A percentile compares a stretch with the other conserved stretches of the same genome.
Evolutionary conservation across 768 basidiomycete species (phyloP).

Genomic region (Russula foetens): DNA sequence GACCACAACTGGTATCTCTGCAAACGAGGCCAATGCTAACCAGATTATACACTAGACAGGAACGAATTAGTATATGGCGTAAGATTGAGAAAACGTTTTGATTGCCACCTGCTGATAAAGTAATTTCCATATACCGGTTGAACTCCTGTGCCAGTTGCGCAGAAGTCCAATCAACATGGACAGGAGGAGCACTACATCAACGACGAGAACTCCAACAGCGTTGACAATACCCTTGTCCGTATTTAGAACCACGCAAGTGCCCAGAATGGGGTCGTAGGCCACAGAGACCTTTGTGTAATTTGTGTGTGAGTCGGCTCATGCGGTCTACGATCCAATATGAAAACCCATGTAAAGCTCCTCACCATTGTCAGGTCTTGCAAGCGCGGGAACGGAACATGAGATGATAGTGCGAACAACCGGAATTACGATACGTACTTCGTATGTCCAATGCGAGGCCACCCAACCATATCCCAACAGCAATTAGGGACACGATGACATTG

Average conservation of each 20-base stretch:
- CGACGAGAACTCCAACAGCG: background rate
- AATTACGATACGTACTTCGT: background rate
- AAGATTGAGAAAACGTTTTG: background rate
- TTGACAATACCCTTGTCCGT: background rate
- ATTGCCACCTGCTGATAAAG: constrained; percentile 10
- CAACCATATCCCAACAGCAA: background rate
- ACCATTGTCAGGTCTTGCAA: constrained; percentile 1
- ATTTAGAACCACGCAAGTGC: background rate
- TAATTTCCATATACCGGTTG: constrained; percentile 2
- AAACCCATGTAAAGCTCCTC: background rate
- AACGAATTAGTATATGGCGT: background rate
- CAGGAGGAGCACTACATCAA: background rate
- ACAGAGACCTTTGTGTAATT: background rate
- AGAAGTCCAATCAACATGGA: background rate
- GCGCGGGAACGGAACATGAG: background rate
- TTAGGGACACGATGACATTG: background rate
- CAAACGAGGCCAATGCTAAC: background rate
- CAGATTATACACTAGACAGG: background rate
- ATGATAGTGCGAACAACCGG: background rate
- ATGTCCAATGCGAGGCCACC: background rate
- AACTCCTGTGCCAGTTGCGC: background rate
- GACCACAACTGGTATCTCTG: background rate
- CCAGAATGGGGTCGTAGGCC: background rate
- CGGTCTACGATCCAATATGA: background rate
- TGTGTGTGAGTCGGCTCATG: background rate